Conservation (phyloP, 441 rosid genomes). For the Manihot esculenta region DNA sequence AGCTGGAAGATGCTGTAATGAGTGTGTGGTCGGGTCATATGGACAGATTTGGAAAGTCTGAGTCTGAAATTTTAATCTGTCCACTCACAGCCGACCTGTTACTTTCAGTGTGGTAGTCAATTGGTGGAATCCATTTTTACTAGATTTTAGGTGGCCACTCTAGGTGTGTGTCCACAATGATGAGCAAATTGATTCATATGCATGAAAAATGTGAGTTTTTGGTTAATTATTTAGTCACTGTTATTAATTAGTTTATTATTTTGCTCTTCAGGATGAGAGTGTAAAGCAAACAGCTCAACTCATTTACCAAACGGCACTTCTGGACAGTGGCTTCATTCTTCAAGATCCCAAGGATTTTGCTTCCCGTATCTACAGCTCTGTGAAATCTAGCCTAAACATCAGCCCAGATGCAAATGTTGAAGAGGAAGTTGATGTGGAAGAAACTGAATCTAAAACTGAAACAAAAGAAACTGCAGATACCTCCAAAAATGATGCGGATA, state of each 20-base stretch:
- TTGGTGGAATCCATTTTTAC: no score
- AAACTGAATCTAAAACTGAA: constrained; percentile 47
- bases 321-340: constrained; percentile 89
- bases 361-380: constrained; percentile 65
- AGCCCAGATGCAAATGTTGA: constrained; percentile 74
- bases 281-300: constrained; percentile 81
- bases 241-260: background rate
- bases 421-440: constrained; percentile 76
- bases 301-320: constrained; percentile 83
- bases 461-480: constrained; percentile 25
- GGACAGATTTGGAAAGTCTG: background rate
- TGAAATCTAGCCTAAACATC: constrained; percentile 70
- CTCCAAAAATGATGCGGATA: constrained; percentile 27
- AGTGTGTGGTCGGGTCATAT: background rate
- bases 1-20: no score
- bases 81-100: no score
- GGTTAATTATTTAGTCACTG: background rate
- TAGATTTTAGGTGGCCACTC: background rate
- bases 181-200: background rate
- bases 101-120: no score
- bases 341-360: constrained; percentile 85
- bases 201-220: background rate
- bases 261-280: constrained; percentile 51
- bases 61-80: no score
- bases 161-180: background rate